Evolutionary conservation across 129 eudicot species (phyloP), one percentile per base, ranked within the genome.

Genomic region (Oenanthe sinensis): DNA sequence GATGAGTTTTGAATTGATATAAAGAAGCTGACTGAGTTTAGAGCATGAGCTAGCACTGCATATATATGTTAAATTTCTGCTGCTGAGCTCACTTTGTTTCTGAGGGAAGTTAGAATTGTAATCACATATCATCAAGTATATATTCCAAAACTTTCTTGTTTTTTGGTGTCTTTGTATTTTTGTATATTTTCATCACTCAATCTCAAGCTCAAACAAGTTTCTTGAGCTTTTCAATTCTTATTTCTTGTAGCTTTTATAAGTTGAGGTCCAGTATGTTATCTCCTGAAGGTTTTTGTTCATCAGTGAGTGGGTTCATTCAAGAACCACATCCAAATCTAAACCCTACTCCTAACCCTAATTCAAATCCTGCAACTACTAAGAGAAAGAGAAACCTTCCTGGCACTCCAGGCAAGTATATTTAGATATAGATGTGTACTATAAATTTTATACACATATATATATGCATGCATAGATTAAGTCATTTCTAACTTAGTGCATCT

Each of bases 361-460:
- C 82, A 72, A 87, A 79, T 81, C 83, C 87, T 81, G 78, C 80
- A 65, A 45, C 87, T 17, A 52, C 86, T 67, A 88, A 88, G 75
- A 68, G 89, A 63, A 88, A 88, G 70, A 75, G 89, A 54, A 88
- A 88, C 78, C 89, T 88, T 0, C 92, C 92, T 17, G 92, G 92
- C 26, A 88, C 84, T 30, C 92, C 92, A 77, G 89, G 89, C 40
- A 88, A 63, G 70, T 63, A 2, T 62, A 26, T 24, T 2, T 62
- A n/a, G 1, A 5, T 24, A 8, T 19, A 52, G 19, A 19, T 52
- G 24, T 52, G 36, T 33, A 33, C 36, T 33, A 8, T 19, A 6
- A 19, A 22, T 47, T 47, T 13, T 39, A 39, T 39, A 39, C 42
- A 17, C 14, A 4, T 39, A 39, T 39, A 39, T 4, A 17, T 48